A percentile compares a stretch with the other conserved stretches of the same genome.
phyloP scores from a whole-genome alignment of 805 yeast species.

The Candida sithepensis region DNA sequence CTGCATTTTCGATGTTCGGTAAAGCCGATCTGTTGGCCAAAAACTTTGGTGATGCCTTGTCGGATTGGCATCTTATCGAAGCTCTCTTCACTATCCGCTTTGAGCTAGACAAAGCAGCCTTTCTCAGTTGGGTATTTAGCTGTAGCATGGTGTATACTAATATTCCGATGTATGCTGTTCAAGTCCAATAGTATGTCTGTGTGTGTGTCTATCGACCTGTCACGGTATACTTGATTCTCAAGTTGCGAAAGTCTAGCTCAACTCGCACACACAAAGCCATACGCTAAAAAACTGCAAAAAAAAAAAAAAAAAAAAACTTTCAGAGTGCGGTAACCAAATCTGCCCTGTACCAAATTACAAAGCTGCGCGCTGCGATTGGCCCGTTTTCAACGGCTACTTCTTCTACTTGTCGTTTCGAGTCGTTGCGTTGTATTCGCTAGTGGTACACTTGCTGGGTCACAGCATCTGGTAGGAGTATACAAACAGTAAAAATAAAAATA shows the following conservation, averaged over 20 bases:
- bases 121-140: constrained; percentile 10
- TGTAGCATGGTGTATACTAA: constrained; percentile 1
- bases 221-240: too few relatives aligned
- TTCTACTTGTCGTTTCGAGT: too few relatives aligned
- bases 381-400: neutral
- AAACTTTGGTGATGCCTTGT: constrained; percentile 22
- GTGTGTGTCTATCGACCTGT: too few relatives aligned
- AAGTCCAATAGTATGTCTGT: too few relatives aligned
- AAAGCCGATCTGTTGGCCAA: constrained; percentile 31
- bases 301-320: neutral
- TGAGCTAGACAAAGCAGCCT: neutral
- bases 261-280: neutral
- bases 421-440: too few relatives aligned
- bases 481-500: too few relatives aligned
- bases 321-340: neutral
- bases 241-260: neutral
- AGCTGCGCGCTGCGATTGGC: neutral
- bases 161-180: neutral
- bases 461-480: too few relatives aligned
- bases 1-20: constrained; percentile 34
- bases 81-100: neutral
- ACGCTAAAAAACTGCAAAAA: neutral
- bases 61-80: constrained; percentile 7
- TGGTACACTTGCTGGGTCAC: too few relatives aligned
- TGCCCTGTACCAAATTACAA: too few relatives aligned